Percentiles rank a stretch among this genome's conserved stretches.
These are phyloP conservation scores for Leccinum imitatum DNA, from an alignment of 768 basidiomycete genomes.

Conservation along the genomic window DNA sequence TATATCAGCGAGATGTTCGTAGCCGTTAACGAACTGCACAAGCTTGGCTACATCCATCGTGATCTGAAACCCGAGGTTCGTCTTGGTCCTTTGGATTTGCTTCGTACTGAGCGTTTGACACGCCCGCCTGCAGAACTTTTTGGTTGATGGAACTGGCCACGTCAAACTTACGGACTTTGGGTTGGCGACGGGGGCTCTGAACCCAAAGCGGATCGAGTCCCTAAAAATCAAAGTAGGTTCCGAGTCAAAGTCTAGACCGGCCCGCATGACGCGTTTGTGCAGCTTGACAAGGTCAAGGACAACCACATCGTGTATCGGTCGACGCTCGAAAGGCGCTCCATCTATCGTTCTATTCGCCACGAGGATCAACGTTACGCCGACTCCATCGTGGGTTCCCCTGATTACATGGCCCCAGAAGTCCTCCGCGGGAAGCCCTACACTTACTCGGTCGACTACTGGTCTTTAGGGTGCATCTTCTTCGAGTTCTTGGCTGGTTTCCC, in stretches of 20 bases:
- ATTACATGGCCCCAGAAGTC: conserved; percentile 98
- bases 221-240: conserved; percentile 80
- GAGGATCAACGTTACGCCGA: conserved; percentile 94
- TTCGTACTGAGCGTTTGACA: not conserved
- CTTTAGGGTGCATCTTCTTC: conserved; percentile 95
- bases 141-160: conserved; percentile 93
- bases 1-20: conserved; percentile 99
- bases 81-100: not conserved
- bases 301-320: conserved; percentile 86
- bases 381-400: conserved; percentile 96
- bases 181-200: conserved; percentile 92
- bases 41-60: conserved; percentile 96
- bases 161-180: conserved; percentile 99
- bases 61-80: conserved; percentile 95
- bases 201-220: conserved; percentile 92
- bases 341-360: conserved; percentile 89
- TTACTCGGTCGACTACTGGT: conserved; percentile 98
- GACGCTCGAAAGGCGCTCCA: conserved; percentile 90
- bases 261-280: conserved; percentile 11
- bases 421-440: conserved; percentile 93
- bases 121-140: conserved; percentile 70
- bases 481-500: conserved; percentile 97
- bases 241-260: not conserved
- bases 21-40: conserved; percentile 90
- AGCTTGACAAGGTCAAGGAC: conserved; percentile 98